Conservation (phyloP, 2,329 filamentous ascomycete species). For the Diplodia intermedia region DNA sequence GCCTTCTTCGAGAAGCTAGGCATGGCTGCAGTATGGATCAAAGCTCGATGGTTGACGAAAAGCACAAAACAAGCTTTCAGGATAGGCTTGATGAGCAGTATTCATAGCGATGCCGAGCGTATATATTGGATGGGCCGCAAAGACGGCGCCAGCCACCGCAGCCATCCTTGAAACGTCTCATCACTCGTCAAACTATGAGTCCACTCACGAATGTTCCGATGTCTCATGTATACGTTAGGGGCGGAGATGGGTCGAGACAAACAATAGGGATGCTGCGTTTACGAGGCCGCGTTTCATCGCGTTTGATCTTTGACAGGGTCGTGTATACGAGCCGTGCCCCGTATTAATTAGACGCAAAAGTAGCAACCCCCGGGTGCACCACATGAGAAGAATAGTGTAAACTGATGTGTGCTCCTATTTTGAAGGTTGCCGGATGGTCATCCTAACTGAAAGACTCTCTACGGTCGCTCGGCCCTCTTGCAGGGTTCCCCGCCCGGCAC, state of each 20-base stretch:
- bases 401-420: neutral
- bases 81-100: neutral
- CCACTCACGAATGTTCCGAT: neutral
- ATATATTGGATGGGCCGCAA: neutral
- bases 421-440: neutral
- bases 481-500: neutral
- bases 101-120: neutral
- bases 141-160: neutral
- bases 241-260: neutral
- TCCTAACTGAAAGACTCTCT: neutral
- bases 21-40: neutral
- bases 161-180: neutral
- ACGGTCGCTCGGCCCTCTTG: neutral
- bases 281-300: constrained; percentile 15
- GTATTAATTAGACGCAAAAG: neutral
- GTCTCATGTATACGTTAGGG: constrained; percentile 3
- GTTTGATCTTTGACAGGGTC: constrained; percentile 8
- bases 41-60: neutral
- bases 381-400: too few species aligned
- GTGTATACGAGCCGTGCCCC: constrained; percentile 3
- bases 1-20: constrained; percentile 31
- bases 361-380: neutral
- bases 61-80: neutral
- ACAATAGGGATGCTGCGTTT: constrained; percentile 13
- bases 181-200: neutral